phyloP scores from a whole-genome alignment of 176 grass and related monocot genomes.

The Zoysia japonica region DNA sequence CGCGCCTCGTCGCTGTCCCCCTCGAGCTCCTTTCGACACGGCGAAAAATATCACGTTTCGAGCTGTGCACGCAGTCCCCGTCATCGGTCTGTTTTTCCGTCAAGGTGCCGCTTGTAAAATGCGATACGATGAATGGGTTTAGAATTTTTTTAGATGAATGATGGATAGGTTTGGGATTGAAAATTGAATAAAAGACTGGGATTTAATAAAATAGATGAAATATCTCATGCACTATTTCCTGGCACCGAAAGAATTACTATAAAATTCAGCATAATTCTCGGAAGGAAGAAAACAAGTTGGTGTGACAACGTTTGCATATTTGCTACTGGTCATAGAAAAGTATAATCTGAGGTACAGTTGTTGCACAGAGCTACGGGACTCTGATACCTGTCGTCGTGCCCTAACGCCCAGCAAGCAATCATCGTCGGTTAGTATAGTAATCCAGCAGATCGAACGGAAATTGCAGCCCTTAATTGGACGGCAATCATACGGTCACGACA shows the following conservation, averaged over 20 bases:
- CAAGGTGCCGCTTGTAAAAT: too few relatives aligned
- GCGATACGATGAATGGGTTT: too few relatives aligned
- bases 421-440: background rate
- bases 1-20: constrained; percentile 32
- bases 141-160: too few relatives aligned
- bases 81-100: background rate
- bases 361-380: background rate
- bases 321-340: background rate
- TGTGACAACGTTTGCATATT: background rate
- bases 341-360: background rate
- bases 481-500: constrained; percentile 3
- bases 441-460: constrained; percentile 10
- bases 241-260: too few relatives aligned
- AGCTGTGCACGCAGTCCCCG: background rate
- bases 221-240: too few relatives aligned
- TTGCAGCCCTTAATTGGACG: constrained; percentile 33
- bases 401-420: constrained; percentile 20
- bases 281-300: too few relatives aligned
- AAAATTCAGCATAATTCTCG: too few relatives aligned
- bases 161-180: too few relatives aligned
- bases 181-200: too few relatives aligned
- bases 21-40: background rate
- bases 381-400: background rate
- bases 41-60: constrained; percentile 15
- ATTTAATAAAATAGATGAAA: too few relatives aligned